Evolutionary conservation across 352 stramenopile species (phyloP), one percentile per base, ranked within the genome.

Genomic region (Phytophthora podocarpi): DNA sequence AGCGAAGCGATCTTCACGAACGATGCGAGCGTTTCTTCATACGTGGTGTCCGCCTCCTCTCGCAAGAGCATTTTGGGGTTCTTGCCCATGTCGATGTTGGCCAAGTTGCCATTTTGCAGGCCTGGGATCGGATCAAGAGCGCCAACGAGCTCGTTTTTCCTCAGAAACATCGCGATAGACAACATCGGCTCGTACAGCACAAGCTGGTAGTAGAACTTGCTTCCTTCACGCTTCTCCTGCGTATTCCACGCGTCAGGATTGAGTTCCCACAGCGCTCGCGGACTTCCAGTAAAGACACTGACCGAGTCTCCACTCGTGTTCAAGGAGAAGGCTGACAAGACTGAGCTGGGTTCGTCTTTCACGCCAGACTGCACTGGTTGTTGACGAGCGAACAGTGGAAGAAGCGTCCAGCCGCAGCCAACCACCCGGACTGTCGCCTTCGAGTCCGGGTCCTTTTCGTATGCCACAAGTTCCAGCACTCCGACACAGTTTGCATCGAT

Each of bases 391-490:
- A 98, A 98, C 11, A 98, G 74, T 36, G 93, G 91, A 2, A 98
- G 53, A 9, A 97, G 72, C 26, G 87, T 95, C 94, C 95, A 98
- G 15, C 96, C 96, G 59, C 93, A 98, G 3, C 94, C 92, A 36
- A 90, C 93, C 5, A 81, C 59, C 18, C 66, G 66, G 7, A 84
- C 80, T 4, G 71, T 90, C 24, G 70, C 88, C 67, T 83, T 96
- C 12, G 74, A 95, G 56, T 87, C 74, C 0, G 63, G 69, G 42
- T 97, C 82, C 50, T 97, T 95, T 16, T 96, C 76, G 41, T 93
- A 91, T 13, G 85, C 87, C 11, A 98, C 92, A 10, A 98, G 78
- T 63, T 98, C 95, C 9, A 98, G 64, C n/a, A 98, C 86, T 5
- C 85, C 86, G 32, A 98, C 83, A 45, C 93, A 98, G 52, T 88